Base-by-base conservation (phyloP, 2,329 filamentous ascomycete species). In the Colletotrichum viniferum region DNA sequence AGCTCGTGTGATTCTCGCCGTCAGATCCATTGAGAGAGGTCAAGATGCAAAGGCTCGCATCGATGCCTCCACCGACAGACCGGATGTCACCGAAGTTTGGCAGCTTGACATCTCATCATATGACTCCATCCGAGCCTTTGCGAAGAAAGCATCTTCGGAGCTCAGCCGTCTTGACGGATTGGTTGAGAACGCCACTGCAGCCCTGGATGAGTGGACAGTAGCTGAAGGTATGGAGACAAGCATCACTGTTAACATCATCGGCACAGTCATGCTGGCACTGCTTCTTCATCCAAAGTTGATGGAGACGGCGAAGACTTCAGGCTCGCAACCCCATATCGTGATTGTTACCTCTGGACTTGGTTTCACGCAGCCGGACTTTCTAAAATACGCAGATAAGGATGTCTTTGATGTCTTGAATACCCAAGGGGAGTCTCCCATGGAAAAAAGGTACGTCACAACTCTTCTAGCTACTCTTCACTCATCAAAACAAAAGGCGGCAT, bases 141-240 rank as follows among this genome's bases (percentile, higher is more conserved):
- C 43, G 3, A 52, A 52, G n/a, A 52, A 6, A 52, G 43, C 43
- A 3, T 52, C 43, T 21, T 52, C 10, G 43, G 43, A 52, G 43
- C 43, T 52, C n/a, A 13, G 6, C n/a, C n/a, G 43, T 21, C 18
- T 52, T 21, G 43, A 52, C 43, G 43, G 43, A 21, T 13, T 52
- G 26, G 78, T 88, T 24, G 81, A 83, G 63, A 90, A 85, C 48
- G 83, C 84, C 4, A 81, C 86, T 2, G 77, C 90, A 4, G 83
- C 82, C 2, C 84, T 83, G 0, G 28, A 18, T 4, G 71, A 80
- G 0, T 88, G 82, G 65, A 63, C 77, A 1, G 28, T 81, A 0
- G 81, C 81, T 4, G 88, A 89, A 66, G 87, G 84, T 4, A 85
- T 88, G 48, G 91, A 92, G 78, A 83, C 78, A 28, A 88, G 84